Base-by-base conservation (phyloP, 2,329 filamentous ascomycete genomes). In the Fusarium bactridioides region DNA sequence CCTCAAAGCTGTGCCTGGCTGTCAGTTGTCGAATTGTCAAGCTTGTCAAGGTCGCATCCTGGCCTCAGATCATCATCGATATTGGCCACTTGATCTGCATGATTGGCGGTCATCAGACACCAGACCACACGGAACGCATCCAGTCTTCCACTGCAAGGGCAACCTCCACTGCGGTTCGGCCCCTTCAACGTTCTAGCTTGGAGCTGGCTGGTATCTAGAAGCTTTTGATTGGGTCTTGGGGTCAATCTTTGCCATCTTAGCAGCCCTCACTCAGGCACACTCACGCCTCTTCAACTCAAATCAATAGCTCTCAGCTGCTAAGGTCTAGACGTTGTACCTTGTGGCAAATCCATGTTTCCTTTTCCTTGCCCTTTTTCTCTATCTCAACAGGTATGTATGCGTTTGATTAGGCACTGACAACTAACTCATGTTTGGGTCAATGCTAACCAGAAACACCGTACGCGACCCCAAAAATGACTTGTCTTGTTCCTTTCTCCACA, bases 121-220 rank as follows among this genome's bases (percentile, higher is more conserved):
- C 54, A 67, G 58, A 71, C 67, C 64, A 68, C 48, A 64, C 70
- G 67, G 70, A 67, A 71, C 62, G 59, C 55, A 64, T 60, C 70
- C 64, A 61, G 59, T 55, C 48, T 61, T 54, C 48, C 62, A 68
- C 71, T 74, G 71, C 71, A 73, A 69, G 71, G 71, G 70, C 70
- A 64, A 58, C 70, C 63, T 74, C 71, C 70, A 74, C 70, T 44
- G 35, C 71, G 71, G 71, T 69, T 67, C 71, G 71, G 64, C 60
- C 70, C 71, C 70, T 69, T 65, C 56, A 61, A 72, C 51, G 47
- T 61, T 70, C 56, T 69, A 65, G 57, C 59, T 53, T 38, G 56
- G n/a, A 50, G 58, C 50, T 68, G 43, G 63, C 45, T 60, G 58
- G 45, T 51, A 56, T 63, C 58, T 47, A 44, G 35, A 56, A 67